Conservation (phyloP, 1,139 yeast species). For the Candida albicans region DNA sequence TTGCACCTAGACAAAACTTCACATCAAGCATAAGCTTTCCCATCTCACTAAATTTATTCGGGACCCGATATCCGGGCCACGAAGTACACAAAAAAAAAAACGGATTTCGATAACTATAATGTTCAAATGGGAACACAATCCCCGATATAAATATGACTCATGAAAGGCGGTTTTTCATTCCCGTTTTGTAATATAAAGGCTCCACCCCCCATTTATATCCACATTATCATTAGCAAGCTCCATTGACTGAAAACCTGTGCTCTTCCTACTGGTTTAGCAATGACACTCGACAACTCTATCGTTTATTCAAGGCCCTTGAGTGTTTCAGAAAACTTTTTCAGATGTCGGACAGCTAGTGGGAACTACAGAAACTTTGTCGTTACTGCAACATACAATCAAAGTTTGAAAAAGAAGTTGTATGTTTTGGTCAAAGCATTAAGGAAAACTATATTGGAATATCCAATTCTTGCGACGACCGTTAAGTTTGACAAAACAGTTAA, state of each 20-base stretch:
- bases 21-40: too few species aligned
- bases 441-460: conserved; percentile 35
- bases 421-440: conserved; percentile 31
- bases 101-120: background rate
- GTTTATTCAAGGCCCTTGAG: conserved; percentile 27
- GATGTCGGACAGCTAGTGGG: conserved; percentile 32
- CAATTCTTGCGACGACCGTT: conserved; percentile 35
- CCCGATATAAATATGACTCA: background rate
- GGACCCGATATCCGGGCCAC: too few species aligned
- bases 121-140: background rate
- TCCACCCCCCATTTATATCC: too few species aligned
- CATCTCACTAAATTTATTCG: too few species aligned
- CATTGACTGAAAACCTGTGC: too few species aligned
- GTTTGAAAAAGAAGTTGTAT: conserved; percentile 16
- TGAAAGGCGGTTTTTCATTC: background rate
- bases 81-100: background rate
- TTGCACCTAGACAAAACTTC: too few species aligned
- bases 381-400: conserved; percentile 32
- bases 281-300: conserved; percentile 4
- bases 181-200: background rate
- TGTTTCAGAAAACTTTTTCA: conserved; percentile 35
- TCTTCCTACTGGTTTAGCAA: background rate
- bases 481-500: conserved; percentile 14
- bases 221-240: too few species aligned
- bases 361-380: conserved; percentile 37